Evolutionary conservation across 2,329 filamentous ascomycete species (phyloP), one percentile per base, ranked within the genome.

Genomic region (Paracorniculantispora psalliotae): DNA sequence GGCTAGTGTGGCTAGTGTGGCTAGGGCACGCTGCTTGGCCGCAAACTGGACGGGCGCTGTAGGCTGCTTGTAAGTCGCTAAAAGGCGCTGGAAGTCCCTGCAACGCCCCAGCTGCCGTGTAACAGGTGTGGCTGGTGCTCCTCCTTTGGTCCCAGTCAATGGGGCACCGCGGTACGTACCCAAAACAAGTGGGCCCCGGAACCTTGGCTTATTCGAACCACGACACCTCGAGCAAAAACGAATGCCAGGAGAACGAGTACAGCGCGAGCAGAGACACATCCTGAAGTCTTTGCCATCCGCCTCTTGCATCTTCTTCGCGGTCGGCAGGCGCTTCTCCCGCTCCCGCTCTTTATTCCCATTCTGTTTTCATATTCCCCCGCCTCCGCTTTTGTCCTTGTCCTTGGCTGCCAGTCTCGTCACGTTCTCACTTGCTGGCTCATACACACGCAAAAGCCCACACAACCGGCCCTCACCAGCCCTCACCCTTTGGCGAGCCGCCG

Each of bases 201-300:
- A 50, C 54, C 64, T 61, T 69, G 71, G 71, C 71, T 72, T 73
- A 72, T 73, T 73, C 71, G 69, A 69, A 72, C 71, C 70, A 73
- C 70, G 71, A 73, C 71, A 72, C 67, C 69, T 72, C 64, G 67
- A 72, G 68, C 55, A 72, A 73, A 72, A 72, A 66, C 70, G 65
- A 71, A 59, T 63, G 64, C 67, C 68, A 70, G 68, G 68, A 70
- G 71, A 69, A 58, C 64, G 62, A 64, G 60, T 63, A 64, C 58
- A 55, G 28, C 48, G 51, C 57, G 56, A 63, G 62, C 60, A 62
- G 30, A 54, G 23, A 57, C 54, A 52, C 55, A 49, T 50, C 55
- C 47, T 21, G 46, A 57, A 55, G 54, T 49, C 61, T 67, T 61
- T 66, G 65, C 64, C 65, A 63, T 62, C 53, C 60, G 53, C 41